These are phyloP conservation scores for Metarhizium rileyi DNA, from an alignment of 2,329 filamentous ascomycete species.

Conservation along the genomic window DNA sequence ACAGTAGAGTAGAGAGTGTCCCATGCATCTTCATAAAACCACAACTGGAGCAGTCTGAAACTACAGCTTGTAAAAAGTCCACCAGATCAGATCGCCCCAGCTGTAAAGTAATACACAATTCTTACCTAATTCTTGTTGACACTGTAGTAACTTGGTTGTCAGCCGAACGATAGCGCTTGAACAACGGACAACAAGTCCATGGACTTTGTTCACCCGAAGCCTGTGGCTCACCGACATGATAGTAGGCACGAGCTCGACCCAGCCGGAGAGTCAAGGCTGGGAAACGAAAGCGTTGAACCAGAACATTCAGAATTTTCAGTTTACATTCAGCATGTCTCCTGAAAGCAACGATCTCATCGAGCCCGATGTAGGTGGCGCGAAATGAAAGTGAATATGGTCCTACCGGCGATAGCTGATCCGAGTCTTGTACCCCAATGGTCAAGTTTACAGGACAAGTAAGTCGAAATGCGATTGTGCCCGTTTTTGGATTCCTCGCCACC, in stretches of 20 bases:
- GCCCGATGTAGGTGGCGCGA: slow-evolving; percentile 17
- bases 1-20: background rate
- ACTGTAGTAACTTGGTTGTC: too few relatives aligned
- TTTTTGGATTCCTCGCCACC: too few relatives aligned
- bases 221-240: background rate
- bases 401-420: background rate
- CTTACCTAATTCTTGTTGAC: too few relatives aligned
- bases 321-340: slow-evolving; percentile 23
- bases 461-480: background rate
- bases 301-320: slow-evolving; percentile 15
- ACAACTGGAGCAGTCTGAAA: background rate
- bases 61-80: too few relatives aligned
- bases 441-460: background rate
- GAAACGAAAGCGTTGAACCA: background rate
- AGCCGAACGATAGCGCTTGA: background rate
- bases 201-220: background rate
- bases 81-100: too few relatives aligned
- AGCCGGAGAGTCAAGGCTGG: background rate
- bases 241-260: background rate
- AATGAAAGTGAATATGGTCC: background rate
- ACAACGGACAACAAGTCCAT: background rate
- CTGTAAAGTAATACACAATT: too few relatives aligned
- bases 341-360: slow-evolving; percentile 21
- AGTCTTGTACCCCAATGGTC: background rate
- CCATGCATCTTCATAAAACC: background rate